These are phyloP conservation scores for Salix udensis DNA, from an alignment of 345 rosid species.

Conservation along the genomic window DNA sequence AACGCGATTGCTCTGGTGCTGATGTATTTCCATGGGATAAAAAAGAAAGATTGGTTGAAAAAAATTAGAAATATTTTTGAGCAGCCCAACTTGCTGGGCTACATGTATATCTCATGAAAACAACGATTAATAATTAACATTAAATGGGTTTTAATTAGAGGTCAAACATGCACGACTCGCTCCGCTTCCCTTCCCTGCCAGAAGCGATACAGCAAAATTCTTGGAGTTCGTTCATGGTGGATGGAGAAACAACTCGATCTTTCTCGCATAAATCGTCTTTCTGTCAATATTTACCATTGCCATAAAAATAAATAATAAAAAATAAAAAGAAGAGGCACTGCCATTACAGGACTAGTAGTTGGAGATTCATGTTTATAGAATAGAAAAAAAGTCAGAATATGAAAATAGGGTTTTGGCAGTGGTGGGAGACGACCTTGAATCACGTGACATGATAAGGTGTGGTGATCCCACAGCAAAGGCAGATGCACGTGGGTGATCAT, in stretches of 20 bases:
- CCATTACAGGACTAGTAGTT: neutral
- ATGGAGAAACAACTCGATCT: neutral
- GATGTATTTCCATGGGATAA: too few relatives aligned
- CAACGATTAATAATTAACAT: neutral
- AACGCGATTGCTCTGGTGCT: too few relatives aligned
- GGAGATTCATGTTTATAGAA: neutral
- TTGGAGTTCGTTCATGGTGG: neutral
- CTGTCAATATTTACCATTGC: neutral
- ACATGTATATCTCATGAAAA: too few relatives aligned
- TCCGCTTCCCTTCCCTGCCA: neutral
- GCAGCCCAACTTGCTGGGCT: too few relatives aligned
- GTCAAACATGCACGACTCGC: neutral
- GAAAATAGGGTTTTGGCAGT: constrained; percentile 1
- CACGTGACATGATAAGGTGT: constrained; percentile 46
- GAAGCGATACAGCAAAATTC: neutral
- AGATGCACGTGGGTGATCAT: constrained; percentile 53
- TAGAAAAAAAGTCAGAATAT: neutral
- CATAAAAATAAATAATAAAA: too few relatives aligned
- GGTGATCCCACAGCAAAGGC: constrained; percentile 56
- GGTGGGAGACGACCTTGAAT: constrained; percentile 31
- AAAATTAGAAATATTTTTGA: too few relatives aligned
- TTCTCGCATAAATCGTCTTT: neutral
- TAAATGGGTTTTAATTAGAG: neutral
- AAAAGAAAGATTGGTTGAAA: too few relatives aligned
- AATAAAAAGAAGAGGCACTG: neutral